phyloP scores from a whole-genome alignment of 495 filamentous ascomycete species.

The Penicillium paradoxum region DNA sequence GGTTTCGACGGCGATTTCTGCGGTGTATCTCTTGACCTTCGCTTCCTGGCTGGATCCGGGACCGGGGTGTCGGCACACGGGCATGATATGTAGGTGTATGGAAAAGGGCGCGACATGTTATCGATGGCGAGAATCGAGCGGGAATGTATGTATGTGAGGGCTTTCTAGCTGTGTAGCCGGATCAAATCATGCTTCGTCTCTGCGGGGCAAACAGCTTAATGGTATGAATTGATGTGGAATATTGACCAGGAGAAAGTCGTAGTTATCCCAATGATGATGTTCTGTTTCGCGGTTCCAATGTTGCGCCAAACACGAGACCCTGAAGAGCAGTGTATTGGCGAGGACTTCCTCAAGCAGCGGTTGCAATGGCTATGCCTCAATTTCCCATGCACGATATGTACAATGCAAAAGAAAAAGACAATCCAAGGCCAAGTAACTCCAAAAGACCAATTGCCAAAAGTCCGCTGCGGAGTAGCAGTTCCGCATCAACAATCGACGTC shows the following conservation, averaged over 20 bases:
- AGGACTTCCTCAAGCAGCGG: slow-evolving; percentile 6
- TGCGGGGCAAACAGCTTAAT: background rate
- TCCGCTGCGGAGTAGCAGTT: slow-evolving; percentile 22
- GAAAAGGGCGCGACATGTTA: slow-evolving; percentile 68
- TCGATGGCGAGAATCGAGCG: background rate
- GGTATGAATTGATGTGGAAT: too few species aligned
- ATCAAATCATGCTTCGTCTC: slow-evolving; percentile 21
- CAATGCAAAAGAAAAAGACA: background rate
- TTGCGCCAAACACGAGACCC: background rate
- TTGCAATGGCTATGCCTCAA: background rate
- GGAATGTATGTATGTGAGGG: background rate
- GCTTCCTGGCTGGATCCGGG: slow-evolving; percentile 34
- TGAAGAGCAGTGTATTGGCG: background rate
- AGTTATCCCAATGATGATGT: background rate
- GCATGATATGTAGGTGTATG: slow-evolving; percentile 89
- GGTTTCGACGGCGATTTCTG: slow-evolving; percentile 35
- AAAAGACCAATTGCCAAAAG: slow-evolving; percentile 6
- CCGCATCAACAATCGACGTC: slow-evolving; percentile 33
- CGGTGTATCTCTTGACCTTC: slow-evolving; percentile 37
- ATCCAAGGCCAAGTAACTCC: background rate
- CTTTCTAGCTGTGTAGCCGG: background rate
- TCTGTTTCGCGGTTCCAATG: background rate
- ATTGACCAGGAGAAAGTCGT: background rate
- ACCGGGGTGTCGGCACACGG: slow-evolving; percentile 68
- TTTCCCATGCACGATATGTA: background rate